phyloP scores from a whole-genome alignment of 208 protist species.

The Trypanosomatidae sp. region DNA sequence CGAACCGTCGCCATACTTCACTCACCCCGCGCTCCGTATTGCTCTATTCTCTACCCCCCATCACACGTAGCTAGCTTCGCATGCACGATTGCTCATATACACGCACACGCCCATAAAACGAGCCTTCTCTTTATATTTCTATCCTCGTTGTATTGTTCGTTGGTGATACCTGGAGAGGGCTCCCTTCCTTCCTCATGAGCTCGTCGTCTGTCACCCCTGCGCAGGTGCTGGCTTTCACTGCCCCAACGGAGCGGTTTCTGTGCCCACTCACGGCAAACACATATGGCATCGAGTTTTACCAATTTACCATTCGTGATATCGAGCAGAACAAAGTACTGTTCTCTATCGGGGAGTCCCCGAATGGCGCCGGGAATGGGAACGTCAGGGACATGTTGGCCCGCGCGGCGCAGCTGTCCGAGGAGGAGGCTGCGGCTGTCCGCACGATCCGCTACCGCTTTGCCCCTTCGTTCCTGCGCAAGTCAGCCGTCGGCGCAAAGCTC shows the following conservation, averaged over 20 bases:
- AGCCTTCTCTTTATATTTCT: not conserved
- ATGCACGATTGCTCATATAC: not conserved
- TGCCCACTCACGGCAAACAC: conserved; percentile 92
- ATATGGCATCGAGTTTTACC: conserved; percentile 94
- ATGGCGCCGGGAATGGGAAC: conserved; percentile 22
- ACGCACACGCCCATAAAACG: not conserved
- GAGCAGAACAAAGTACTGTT: conserved; percentile 85
- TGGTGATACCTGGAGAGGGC: not conserved
- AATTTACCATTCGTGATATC: conserved; percentile 94
- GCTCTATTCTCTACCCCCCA: not conserved
- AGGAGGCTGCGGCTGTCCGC: conserved; percentile 55
- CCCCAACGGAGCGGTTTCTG: conserved; percentile 85
- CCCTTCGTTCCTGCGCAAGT: conserved; percentile 67
- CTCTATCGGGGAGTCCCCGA: conserved; percentile 64
- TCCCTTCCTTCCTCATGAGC: not conserved
- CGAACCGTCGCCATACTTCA: not conserved
- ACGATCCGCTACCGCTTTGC: conserved; percentile 93
- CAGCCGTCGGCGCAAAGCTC: conserved; percentile 87
- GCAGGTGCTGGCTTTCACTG: conserved; percentile 61
- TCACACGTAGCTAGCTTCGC: not conserved
- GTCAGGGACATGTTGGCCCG: conserved; percentile 25
- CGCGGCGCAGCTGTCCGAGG: conserved; percentile 36
- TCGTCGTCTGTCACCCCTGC: conserved; percentile 58
- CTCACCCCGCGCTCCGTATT: not conserved
- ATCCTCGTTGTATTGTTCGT: not conserved